A percentile compares a stretch with the other conserved stretches of the same genome.
Evolutionary conservation across 2,329 filamentous ascomycete species (phyloP).

Genomic region (Lasiodiplodia sp.): DNA sequence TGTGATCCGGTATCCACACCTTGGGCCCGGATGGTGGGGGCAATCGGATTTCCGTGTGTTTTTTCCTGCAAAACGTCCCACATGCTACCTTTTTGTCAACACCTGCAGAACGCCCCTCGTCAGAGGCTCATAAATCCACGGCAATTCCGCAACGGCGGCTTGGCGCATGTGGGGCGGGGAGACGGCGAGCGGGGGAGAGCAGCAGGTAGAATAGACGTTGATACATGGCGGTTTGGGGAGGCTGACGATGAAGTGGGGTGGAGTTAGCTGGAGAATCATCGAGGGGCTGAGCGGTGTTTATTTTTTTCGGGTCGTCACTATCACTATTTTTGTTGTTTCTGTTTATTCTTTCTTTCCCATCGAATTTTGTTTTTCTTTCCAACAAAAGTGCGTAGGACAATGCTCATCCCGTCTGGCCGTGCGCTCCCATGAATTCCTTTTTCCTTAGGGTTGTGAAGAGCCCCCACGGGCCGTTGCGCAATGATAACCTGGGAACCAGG

Average conservation of each 20-base stretch:
- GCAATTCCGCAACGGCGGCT: background rate
- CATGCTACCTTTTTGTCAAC: background rate
- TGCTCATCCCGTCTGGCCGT: background rate
- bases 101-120: background rate
- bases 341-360: background rate
- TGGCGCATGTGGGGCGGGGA: background rate
- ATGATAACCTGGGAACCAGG: background rate
- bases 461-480: background rate
- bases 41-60: too few relatives aligned
- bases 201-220: background rate
- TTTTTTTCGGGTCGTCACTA: background rate
- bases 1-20: too few relatives aligned
- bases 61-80: too few relatives aligned
- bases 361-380: background rate
- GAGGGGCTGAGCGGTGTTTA: background rate
- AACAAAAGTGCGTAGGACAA: background rate
- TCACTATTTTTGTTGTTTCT: background rate
- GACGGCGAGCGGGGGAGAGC: background rate
- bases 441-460: background rate
- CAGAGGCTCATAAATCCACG: background rate
- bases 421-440: background rate
- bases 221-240: background rate
- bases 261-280: background rate
- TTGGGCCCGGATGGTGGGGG: too few relatives aligned
- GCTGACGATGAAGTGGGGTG: background rate